Base-by-base conservation (phyloP, 805 yeast genomes). In the Torulaspora gathmanii region DNA sequence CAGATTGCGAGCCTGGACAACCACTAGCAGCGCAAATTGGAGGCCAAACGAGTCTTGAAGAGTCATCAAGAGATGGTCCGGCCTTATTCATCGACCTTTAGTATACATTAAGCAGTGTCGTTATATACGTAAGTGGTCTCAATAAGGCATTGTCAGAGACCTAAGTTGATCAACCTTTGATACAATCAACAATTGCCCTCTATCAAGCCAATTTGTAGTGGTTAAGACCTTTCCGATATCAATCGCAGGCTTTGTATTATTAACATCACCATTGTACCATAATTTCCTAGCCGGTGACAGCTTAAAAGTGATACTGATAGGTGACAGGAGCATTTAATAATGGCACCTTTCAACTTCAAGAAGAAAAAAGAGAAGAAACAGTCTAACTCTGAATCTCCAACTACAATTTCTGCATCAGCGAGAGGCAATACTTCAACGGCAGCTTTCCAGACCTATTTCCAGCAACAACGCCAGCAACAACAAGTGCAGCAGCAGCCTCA, bases 291-390 rank as follows among this genome's bases (percentile, higher is more conserved):
- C 12, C 19, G 16, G 11, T 10, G 13, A 22, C 33, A 3, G 13
- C 13, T 20, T 11, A 16, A 15, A 7, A n/a, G 27, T 39, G 42
- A 30, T 39, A 19, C 10, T n/a, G n/a, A 20, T 8, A 11, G 33
- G 28, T 19, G 20, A 30, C 20, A 39, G 23, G 10, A 31, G 36
- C 5, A 20, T 19, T 20, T n/a, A 38, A 31, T 22, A 4, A 77
- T 78, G 82, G 77, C 82, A 15, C 77, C 82, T 17, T 78, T 79
- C 62, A 78, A 75, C 58, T 77, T 79, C 58, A 78, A 79, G 13
- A 74, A 70, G 56, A 77, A 73, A 42, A 66, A 45, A 45, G 71
- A 65, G 15, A 54, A 57, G 40, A 49, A 49, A 33, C 35, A 33
- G 17, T 39, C 50, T 20, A 23, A 31, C 19, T 49, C 52, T 29